Evolutionary conservation across 2,329 filamentous ascomycete genomes (phyloP).

Genomic region (Aspergillus puulaauensis): DNA sequence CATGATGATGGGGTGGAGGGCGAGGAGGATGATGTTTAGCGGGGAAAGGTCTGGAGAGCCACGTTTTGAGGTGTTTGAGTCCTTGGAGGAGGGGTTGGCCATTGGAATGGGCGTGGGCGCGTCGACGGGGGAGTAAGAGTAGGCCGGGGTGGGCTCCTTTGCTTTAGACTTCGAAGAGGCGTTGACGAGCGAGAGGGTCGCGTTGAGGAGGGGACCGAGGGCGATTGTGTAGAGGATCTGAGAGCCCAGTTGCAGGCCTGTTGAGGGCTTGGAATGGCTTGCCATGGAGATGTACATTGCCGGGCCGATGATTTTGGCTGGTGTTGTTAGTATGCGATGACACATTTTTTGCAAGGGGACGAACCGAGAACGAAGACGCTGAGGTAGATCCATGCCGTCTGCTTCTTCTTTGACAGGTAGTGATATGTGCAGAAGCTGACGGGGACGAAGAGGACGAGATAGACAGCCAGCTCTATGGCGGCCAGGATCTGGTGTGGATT

Average conservation of each 20-base stretch:
- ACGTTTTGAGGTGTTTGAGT: not conserved
- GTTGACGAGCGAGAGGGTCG: not conserved
- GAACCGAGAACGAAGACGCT: not conserved
- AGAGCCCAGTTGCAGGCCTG: not conserved
- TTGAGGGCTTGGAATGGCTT: not conserved
- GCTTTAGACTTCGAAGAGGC: not conserved
- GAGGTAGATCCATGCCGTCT: not conserved
- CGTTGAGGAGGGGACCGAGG: not conserved
- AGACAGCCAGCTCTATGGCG: not conserved
- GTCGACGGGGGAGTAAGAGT: not conserved
- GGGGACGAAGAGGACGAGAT: not conserved
- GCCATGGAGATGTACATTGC: not conserved
- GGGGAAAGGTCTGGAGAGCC: too few relatives aligned
- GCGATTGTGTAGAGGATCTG: not conserved
- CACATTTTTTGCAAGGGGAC: too few relatives aligned
- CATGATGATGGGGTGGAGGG: not conserved
- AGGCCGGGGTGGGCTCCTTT: too few relatives aligned
- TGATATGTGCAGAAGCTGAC: not conserved
- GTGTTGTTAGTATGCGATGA: too few relatives aligned
- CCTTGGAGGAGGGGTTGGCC: not conserved
- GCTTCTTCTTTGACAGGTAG: not conserved
- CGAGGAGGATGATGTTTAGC: not conserved
- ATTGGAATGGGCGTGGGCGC: not conserved
- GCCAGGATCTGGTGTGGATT: not conserved
- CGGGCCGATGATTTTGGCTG: not conserved